A percentile compares a stretch with the other conserved stretches of the same genome.
Conservation (phyloP, 2,329 filamentous ascomycete species). For the Shiraia sp. region DNA sequence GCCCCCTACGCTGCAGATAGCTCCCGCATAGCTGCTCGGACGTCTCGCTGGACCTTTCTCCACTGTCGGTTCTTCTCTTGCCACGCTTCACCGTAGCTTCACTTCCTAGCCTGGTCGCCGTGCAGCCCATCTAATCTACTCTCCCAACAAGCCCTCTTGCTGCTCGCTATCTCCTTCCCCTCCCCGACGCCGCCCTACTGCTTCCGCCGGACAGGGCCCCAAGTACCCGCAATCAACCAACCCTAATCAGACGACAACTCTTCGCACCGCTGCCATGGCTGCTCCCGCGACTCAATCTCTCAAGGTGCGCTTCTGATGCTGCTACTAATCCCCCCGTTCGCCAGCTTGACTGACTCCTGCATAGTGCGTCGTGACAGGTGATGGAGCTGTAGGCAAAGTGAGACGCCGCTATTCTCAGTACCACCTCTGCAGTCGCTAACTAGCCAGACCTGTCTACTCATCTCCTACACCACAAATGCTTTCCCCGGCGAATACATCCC, state of each 20-base stretch:
- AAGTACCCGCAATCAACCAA: slow-evolving; percentile 22
- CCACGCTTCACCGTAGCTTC: slow-evolving; percentile 10
- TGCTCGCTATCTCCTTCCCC: slow-evolving; percentile 10
- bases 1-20: slow-evolving; percentile 39
- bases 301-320: slow-evolving; percentile 64
- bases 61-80: slow-evolving; percentile 19
- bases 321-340: not conserved
- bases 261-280: slow-evolving; percentile 59
- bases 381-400: slow-evolving; percentile 99
- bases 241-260: slow-evolving; percentile 27
- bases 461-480: slow-evolving; percentile 98
- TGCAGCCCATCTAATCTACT: slow-evolving; percentile 4
- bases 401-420: slow-evolving; percentile 36
- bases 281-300: slow-evolving; percentile 86
- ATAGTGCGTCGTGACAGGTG: slow-evolving; percentile 97
- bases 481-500: slow-evolving; percentile 99
- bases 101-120: slow-evolving; percentile 7
- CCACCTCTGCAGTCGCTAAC: slow-evolving; percentile 29
- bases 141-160: slow-evolving; percentile 12
- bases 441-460: slow-evolving; percentile 89
- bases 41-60: slow-evolving; percentile 16
- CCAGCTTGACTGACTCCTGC: slow-evolving; percentile 21
- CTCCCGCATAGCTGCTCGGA: slow-evolving; percentile 25
- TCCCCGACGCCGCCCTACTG: slow-evolving; percentile 22
- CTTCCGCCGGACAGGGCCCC: slow-evolving; percentile 25